Conservation (phyloP, 129 eudicot species). For the Rutidosis leptorrhynchoides region DNA sequence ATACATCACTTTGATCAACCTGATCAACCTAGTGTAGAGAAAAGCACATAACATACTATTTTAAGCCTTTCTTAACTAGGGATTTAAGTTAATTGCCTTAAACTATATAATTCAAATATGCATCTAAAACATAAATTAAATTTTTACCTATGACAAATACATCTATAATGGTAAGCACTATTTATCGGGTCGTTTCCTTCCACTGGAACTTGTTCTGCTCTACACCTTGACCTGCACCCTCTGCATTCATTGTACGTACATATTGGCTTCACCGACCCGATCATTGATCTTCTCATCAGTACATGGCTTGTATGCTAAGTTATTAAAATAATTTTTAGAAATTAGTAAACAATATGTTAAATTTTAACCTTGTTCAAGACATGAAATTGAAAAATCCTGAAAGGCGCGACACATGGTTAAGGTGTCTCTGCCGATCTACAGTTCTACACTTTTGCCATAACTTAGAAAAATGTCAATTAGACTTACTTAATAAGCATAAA, state of each 20-base stretch:
- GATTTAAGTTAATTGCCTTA: slow-evolving; percentile 26
- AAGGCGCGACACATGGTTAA: too few relatives aligned
- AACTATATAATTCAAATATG: slow-evolving; percentile 27
- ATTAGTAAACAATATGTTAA: neutral
- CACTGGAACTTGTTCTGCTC: slow-evolving; percentile 93
- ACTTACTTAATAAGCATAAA: too few relatives aligned
- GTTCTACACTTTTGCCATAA: too few relatives aligned
- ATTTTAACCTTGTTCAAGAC: neutral
- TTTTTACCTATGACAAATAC: slow-evolving; percentile 80
- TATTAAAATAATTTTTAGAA: slow-evolving; percentile 10
- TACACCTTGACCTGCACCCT: slow-evolving; percentile 75
- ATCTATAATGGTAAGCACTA: slow-evolving; percentile 88
- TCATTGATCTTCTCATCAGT: slow-evolving; percentile 48
- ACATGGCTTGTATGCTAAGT: slow-evolving; percentile 30
- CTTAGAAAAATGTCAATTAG: too few relatives aligned
- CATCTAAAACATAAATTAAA: slow-evolving; percentile 1
- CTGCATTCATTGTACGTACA: slow-evolving; percentile 94
- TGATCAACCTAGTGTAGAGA: slow-evolving; percentile 20
- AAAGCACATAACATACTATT: slow-evolving; percentile 17
- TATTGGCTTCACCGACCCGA: slow-evolving; percentile 82
- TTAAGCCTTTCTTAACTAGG: slow-evolving; percentile 15
- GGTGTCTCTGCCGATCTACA: too few relatives aligned
- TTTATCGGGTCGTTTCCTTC: slow-evolving; percentile 92
- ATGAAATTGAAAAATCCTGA: neutral
- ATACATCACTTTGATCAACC: slow-evolving; percentile 24